Base-by-base conservation (phyloP, 768 basidiomycete genomes). In the Pulveroboletus sp. region DNA sequence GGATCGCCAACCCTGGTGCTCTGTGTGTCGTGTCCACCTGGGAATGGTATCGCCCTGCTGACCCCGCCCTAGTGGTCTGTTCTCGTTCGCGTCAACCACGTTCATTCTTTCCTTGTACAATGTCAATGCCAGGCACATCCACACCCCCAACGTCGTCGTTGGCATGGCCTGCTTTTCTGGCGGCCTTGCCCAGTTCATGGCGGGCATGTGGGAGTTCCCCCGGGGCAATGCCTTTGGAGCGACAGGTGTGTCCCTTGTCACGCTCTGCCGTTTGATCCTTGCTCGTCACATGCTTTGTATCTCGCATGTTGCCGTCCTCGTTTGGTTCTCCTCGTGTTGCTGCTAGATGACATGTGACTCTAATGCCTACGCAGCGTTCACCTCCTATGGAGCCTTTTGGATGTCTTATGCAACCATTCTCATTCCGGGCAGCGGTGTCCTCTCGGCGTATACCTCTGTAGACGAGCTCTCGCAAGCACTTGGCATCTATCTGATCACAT, bases 181-280 rank as follows among this genome's bases (percentile, higher is more conserved):
- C 55, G 93, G 93, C 52, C 81, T 93, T 30, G 84, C 77, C 11
- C 93, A 94, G 64, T 74, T 94, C 40, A 71, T 93, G 35, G 92
- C 91, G 28, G 93, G 93, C 37, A 90, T 93, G 85, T 92, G 89
- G 89, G 84, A 85, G 67, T 85, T 84, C 69, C 79, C 81, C 14
- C 69, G 76, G 30, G 83, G 83, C 1, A 89, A 90, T 56, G 72
- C 70, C 0, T 88, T 89, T 54, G 85, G 82, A 57, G 86, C 78
- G 10, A 83, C 86, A 27, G 85, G 86, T 86, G 36, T 67, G 84
- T 53, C 30, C 14, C 32, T 12, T 11, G 1, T 28, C 24, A 15
- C 28, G 12, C 3, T 14, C 6, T 6, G 11, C 14, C 12, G 1
- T 15, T 12, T 12, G 31, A 14, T 14, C 5, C n/a, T n/a, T n/a